Evolutionary conservation across 1,284 basidiomycete genomes (phyloP), one percentile per base, ranked within the genome.

Genomic region (Nidula niveotomentosa): DNA sequence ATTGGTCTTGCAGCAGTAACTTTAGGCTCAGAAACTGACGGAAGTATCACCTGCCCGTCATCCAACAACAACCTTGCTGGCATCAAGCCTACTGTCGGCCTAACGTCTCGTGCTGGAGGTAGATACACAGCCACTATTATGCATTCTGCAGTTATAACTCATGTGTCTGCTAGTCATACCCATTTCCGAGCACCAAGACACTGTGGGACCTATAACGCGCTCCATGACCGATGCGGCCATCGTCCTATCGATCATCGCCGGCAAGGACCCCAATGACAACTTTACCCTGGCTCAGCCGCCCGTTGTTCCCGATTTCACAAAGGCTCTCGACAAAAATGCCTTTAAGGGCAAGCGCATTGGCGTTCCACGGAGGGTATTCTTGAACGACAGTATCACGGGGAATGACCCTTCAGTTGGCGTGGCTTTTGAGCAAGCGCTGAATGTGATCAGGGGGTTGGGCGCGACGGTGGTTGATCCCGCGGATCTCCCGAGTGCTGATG

Each of bases 1-100:
- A 86, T 88, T 18, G 87, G 87, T 3, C 75, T 90, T 5, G 73
- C 78, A 5, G 76, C 85, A 2, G 81, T 77, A 0, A 71, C 85
- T 0, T 73, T 90, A 0, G 88, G 88, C 0, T 76, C 79, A 1
- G 88, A 90, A 65, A 88, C 86, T 1, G 81, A 86, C 60, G 84
- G 86, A 8, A 85, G 83, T 53, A 86, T 88, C 53, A 76, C 77
- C 8, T 81, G 77, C 44, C 82, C 82, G 5, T 66, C 76, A 1
- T 75, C 76, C 59, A 68, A 77, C 37, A 84, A 83, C 47, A 81
- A 86, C 60, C 48, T 85, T 34, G 79, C 77, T 0, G 85, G 85
- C 0, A 80, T 86, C 48, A 86, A 85, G 60, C 80, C 84, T 0
- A 85, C 82, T 0, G 79, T 86, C 2, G 85, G 85, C 0, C 66